These are phyloP conservation scores for Camptophora hylomeconis DNA, from an alignment of 2,329 filamentous ascomycete genomes.

Conservation along the genomic window DNA sequence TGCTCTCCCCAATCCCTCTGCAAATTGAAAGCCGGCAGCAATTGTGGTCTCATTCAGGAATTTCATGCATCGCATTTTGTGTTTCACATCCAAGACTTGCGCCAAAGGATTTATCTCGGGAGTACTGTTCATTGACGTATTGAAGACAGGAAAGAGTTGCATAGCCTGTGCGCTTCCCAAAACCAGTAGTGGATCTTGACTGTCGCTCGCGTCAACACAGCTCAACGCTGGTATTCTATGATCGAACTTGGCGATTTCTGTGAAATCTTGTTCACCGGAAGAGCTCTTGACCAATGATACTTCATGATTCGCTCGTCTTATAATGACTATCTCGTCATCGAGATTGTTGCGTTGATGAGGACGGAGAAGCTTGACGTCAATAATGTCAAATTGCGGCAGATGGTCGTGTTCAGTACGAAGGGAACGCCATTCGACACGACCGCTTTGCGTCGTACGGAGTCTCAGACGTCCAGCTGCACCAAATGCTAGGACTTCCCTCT, in stretches of 20 bases:
- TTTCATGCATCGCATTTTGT: slow-evolving; percentile 36
- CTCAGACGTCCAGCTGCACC: slow-evolving; percentile 47
- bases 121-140: slow-evolving; percentile 21
- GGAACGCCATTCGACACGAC: slow-evolving; percentile 18
- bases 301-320: slow-evolving; percentile 44
- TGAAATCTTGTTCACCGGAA: slow-evolving; percentile 28
- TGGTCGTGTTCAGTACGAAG: slow-evolving; percentile 14
- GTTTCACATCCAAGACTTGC: slow-evolving; percentile 12
- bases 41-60: slow-evolving; percentile 39
- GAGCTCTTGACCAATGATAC: slow-evolving; percentile 10
- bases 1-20: slow-evolving; percentile 21
- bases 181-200: slow-evolving; percentile 33
- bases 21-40: slow-evolving; percentile 37
- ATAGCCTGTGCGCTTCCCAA: slow-evolving; percentile 37
- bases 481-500: slow-evolving; percentile 46
- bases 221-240: slow-evolving; percentile 34
- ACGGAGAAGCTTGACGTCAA: slow-evolving; percentile 40
- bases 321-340: slow-evolving; percentile 35
- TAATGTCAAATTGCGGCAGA: slow-evolving; percentile 42
- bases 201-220: slow-evolving; percentile 34
- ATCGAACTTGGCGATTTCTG: slow-evolving; percentile 11
- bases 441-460: slow-evolving; percentile 35
- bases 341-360: slow-evolving; percentile 24
- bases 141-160: slow-evolving; percentile 34
- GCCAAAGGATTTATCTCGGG: slow-evolving; percentile 21